These are phyloP conservation scores for Anacardium occidentale DNA, from an alignment of 345 rosid genomes.

Conservation along the genomic window DNA sequence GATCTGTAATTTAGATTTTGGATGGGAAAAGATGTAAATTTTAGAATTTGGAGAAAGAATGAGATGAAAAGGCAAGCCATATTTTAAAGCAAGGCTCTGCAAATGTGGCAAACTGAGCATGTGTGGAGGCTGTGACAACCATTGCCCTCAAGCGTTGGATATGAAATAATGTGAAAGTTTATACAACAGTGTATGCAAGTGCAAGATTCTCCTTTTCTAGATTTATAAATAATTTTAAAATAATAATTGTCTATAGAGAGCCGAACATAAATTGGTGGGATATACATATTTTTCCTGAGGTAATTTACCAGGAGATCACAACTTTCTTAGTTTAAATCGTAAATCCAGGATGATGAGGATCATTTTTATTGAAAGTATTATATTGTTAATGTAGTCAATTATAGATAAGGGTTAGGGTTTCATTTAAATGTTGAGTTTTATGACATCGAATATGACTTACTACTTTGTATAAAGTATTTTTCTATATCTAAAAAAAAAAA, in stretches of 20 bases:
- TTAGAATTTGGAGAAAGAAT: neutral
- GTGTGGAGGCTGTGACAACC: neutral
- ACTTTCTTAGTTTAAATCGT: neutral
- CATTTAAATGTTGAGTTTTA: no score
- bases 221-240: neutral
- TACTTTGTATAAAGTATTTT: no score
- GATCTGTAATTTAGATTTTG: neutral
- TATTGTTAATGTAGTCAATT: no score
- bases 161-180: neutral
- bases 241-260: neutral
- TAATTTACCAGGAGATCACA: neutral
- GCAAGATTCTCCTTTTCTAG: constrained; percentile 2
- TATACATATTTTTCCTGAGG: neutral
- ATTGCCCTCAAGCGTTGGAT: neutral
- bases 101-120: neutral
- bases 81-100: neutral
- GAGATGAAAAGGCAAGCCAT: neutral
- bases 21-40: neutral
- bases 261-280: neutral
- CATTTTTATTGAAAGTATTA: no score
- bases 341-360: no score
- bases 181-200: no score
- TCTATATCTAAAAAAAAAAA: no score
- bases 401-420: no score
- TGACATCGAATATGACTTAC: no score